Evolutionary conservation across 805 yeast species (phyloP), one percentile per base, ranked within the genome.

Genomic region (Candida suzukii): DNA sequence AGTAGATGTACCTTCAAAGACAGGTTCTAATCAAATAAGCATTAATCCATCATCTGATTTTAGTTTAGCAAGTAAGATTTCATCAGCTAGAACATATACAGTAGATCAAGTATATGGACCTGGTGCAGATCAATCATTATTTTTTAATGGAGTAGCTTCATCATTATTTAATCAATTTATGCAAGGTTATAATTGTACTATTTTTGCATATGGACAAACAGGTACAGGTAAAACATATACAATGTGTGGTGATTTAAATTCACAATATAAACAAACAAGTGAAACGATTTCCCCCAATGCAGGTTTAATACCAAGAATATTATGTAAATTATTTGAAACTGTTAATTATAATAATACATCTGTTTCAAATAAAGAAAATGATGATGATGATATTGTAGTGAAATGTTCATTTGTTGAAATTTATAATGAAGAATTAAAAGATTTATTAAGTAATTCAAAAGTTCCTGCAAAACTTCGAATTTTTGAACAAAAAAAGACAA

Each of bases 201-300:
- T 76, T 7, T 59, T 76, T 42, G 78, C 80, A 2, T 76, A 76
- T 53, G 82, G 82, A 19, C 82, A 76, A 52, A 76, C 82, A 1
- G 81, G 81, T 12, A 70, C 80, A 2, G 82, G 82, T 4, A 76
- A 76, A 49, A 76, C 82, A 0, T 70, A 71, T 55, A 74, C 82
- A 2, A 76, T 76, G 82, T 71, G 74, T 56, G 81, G 82, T 9
- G 71, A 69, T 30, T 19, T 37, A 10, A 16, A 28, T 13, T 7
- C 18, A 12, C 21, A 25, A 16, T 17, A 21, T 9, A 28, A 34
- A 16, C 38, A 32, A 14, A 43, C 50, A 8, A 57, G 55, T 16
- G 43, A 44, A 17, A 47, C 50, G 14, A 42, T 54, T 11, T 42
- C 57, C 1, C 39, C 49, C 9, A 64, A 66, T 36, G 61, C 73